A percentile compares a stretch with the other conserved stretches of the same genome.
These are phyloP conservation scores for Penicillium sp. DNA, from an alignment of 2,329 filamentous ascomycete species.

Conservation along the genomic window DNA sequence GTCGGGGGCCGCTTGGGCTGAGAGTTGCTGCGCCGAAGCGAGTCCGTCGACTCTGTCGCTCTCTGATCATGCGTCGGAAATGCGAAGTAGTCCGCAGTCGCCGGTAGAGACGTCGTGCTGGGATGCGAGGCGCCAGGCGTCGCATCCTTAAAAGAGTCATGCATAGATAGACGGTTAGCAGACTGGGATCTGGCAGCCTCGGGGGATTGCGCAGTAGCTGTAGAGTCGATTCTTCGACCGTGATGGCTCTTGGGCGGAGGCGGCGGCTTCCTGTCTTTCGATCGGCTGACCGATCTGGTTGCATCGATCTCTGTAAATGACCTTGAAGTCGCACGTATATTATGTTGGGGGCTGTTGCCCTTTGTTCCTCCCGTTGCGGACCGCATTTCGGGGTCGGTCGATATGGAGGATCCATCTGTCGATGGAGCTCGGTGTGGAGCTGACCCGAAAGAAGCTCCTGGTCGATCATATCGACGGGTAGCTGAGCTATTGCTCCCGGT, in stretches of 20 bases:
- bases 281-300: constrained; percentile 36
- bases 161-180: constrained; percentile 27
- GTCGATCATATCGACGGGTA: constrained; percentile 12
- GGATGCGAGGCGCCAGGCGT: constrained; percentile 18
- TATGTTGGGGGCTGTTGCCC: not conserved
- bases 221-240: constrained; percentile 64
- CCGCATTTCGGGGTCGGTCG: constrained; percentile 6
- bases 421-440: constrained; percentile 28
- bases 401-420: constrained; percentile 18
- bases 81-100: constrained; percentile 45
- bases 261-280: constrained; percentile 64
- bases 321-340: constrained; percentile 55
- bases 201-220: constrained; percentile 27
- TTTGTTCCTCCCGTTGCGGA: constrained; percentile 6
- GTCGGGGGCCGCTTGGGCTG: constrained; percentile 46
- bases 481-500: constrained; percentile 8
- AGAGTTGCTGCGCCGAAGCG: constrained; percentile 31
- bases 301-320: constrained; percentile 53
- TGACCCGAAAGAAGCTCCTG: constrained; percentile 13
- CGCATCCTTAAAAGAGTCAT: constrained; percentile 24
- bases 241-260: constrained; percentile 69
- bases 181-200: constrained; percentile 26
- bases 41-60: constrained; percentile 17
- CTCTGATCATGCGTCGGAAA: constrained; percentile 14
- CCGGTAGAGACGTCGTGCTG: constrained; percentile 48